Conservation (phyloP, 2,329 filamentous ascomycete genomes). For the Exophiala calicioides region DNA sequence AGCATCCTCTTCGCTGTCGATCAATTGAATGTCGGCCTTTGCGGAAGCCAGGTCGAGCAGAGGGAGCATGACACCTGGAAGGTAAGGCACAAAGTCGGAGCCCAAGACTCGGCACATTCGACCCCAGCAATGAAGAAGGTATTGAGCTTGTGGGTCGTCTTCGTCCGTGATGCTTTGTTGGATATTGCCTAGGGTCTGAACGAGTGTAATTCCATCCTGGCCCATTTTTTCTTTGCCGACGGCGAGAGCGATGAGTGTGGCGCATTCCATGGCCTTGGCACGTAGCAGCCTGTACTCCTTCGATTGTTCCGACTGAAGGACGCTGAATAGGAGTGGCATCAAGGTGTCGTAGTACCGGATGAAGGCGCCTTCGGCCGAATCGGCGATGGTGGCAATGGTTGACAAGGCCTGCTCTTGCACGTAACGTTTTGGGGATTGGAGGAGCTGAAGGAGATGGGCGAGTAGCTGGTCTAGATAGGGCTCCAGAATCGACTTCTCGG, state of each 20-base stretch:
- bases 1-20: slow-evolving; percentile 93
- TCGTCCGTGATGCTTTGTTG: slow-evolving; percentile 82
- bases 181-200: slow-evolving; percentile 82
- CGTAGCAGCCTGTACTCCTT: slow-evolving; percentile 90
- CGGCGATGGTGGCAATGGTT: slow-evolving; percentile 97
- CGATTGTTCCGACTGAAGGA: slow-evolving; percentile 83
- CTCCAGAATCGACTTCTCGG: slow-evolving; percentile 86
- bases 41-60: slow-evolving; percentile 86
- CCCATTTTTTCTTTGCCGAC: slow-evolving; percentile 93
- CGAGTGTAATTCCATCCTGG: slow-evolving; percentile 79
- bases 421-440: slow-evolving; percentile 90
- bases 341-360: slow-evolving; percentile 92
- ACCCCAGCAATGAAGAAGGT: slow-evolving; percentile 98
- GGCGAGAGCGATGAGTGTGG: slow-evolving; percentile 87
- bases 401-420: slow-evolving; percentile 97
- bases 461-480: slow-evolving; percentile 90
- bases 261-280: slow-evolving; percentile 99
- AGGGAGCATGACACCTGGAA: slow-evolving; percentile 91
- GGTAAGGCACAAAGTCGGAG: slow-evolving; percentile 85
- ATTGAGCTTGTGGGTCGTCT: slow-evolving; percentile 94
- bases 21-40: slow-evolving; percentile 93
- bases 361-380: slow-evolving; percentile 93
- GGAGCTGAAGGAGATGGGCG: slow-evolving; percentile 78
- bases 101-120: slow-evolving; percentile 96
- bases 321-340: slow-evolving; percentile 91